Evolutionary conservation across 2,329 filamentous ascomycete species (phyloP).

Genomic region (Hymenoscyphus repandus): DNA sequence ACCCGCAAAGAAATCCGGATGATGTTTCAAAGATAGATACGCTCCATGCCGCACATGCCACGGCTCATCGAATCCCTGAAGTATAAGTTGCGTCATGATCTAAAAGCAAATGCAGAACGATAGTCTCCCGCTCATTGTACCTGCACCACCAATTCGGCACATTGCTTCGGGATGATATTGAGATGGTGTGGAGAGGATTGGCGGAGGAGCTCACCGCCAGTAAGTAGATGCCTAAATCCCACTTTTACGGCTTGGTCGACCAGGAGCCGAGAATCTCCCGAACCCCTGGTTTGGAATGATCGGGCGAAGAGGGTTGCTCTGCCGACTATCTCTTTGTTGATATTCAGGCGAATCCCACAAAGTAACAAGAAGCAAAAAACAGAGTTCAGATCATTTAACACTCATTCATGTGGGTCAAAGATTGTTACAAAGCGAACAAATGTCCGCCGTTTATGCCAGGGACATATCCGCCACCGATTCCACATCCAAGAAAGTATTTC

Average conservation of each 20-base stretch:
- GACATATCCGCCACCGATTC: no score
- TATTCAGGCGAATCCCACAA: no score
- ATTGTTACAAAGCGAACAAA: no score
- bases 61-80: background rate
- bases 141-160: background rate
- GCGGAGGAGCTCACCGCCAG: background rate
- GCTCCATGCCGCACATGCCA: background rate
- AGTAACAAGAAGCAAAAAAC: no score
- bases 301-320: no score
- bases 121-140: background rate
- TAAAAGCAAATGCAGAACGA: background rate
- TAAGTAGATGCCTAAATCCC: background rate
- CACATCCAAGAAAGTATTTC: no score
- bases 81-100: constrained; percentile 1
- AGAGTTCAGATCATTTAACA: no score
- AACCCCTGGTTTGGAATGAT: no score
- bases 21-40: background rate
- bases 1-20: background rate
- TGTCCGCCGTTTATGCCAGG: no score
- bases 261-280: background rate
- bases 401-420: no score
- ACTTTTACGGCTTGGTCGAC: background rate
- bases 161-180: background rate
- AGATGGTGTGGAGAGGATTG: background rate
- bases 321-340: no score